Conservation (phyloP, 805 yeast species). For the Metschnikowia picachoensis region DNA sequence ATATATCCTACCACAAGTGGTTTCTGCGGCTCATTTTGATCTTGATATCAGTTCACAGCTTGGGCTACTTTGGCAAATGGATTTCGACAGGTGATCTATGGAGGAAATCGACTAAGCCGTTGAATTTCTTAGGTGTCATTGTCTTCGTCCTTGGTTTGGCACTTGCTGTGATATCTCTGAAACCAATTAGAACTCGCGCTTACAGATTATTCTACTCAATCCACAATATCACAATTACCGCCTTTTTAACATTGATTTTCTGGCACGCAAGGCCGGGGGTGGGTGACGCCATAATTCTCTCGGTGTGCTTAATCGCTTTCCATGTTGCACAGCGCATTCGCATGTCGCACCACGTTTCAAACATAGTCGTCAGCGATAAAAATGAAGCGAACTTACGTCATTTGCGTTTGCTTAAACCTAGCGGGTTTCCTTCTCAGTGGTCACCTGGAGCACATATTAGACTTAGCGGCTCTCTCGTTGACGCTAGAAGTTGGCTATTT, state of each 20-base stretch:
- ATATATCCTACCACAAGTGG: constrained; percentile 67
- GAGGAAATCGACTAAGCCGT: constrained; percentile 27
- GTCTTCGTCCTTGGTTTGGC: constrained; percentile 33
- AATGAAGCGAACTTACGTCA: constrained; percentile 19
- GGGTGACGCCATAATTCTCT: constrained; percentile 25
- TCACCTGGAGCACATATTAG: constrained; percentile 60
- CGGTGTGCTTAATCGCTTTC: constrained; percentile 24
- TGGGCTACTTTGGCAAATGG: constrained; percentile 54
- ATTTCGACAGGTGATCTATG: constrained; percentile 27
- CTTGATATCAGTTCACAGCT: constrained; percentile 45
- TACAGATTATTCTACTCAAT: constrained; percentile 54
- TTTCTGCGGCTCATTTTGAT: constrained; percentile 53
- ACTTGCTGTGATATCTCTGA: constrained; percentile 45
- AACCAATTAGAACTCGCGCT: constrained; percentile 43
- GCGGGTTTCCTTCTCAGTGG: constrained; percentile 20
- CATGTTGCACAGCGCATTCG: constrained; percentile 36
- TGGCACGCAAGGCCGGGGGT: constrained; percentile 76
- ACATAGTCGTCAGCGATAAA: constrained; percentile 16
- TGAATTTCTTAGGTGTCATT: constrained; percentile 52
- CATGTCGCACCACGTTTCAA: constrained; percentile 13
- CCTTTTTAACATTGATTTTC: constrained; percentile 42
- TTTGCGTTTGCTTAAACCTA: constrained; percentile 20
- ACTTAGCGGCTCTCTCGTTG: constrained; percentile 9
- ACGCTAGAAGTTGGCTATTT: constrained; percentile 31
- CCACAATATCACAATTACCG: constrained; percentile 51